These are phyloP conservation scores for Akanthomyces uredinophilus DNA, from an alignment of 2,329 filamentous ascomycete species.

Conservation along the genomic window DNA sequence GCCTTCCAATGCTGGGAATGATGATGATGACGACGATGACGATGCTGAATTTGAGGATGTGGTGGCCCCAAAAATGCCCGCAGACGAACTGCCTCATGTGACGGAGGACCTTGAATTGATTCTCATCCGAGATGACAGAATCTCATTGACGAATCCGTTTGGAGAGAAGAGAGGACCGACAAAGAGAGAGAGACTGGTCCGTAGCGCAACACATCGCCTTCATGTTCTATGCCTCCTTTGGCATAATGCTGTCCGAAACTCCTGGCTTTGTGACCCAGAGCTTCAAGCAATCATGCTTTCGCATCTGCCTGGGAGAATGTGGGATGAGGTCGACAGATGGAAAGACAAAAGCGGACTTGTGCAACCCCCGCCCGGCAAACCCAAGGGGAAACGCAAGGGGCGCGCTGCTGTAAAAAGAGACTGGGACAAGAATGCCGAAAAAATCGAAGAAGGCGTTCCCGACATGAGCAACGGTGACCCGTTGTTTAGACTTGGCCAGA, in stretches of 20 bases:
- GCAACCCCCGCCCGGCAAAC: slow-evolving; percentile 20
- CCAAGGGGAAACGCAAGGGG: slow-evolving; percentile 6
- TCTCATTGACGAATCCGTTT: slow-evolving; percentile 56
- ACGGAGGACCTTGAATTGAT: slow-evolving; percentile 71
- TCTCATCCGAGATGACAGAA: slow-evolving; percentile 52
- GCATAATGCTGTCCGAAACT: slow-evolving; percentile 82
- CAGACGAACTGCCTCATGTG: slow-evolving; percentile 37
- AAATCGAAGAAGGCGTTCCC: slow-evolving; percentile 62
- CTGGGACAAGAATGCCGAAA: slow-evolving; percentile 66
- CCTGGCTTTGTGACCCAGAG: slow-evolving; percentile 73
- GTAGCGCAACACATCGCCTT: slow-evolving; percentile 75
- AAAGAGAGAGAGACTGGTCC: slow-evolving; percentile 75
- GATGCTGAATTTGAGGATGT: slow-evolving; percentile 60
- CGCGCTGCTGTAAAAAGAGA: slow-evolving; percentile 46
- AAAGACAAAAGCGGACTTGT: slow-evolving; percentile 59
- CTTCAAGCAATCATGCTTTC: slow-evolving; percentile 71
- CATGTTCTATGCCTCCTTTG: slow-evolving; percentile 85
- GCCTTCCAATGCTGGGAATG: slow-evolving; percentile 29
- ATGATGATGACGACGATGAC: slow-evolving; percentile 46
- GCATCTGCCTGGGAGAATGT: slow-evolving; percentile 63
- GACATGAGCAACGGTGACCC: slow-evolving; percentile 83
- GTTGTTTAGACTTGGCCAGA: slow-evolving; percentile 67
- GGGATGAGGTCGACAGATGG: slow-evolving; percentile 70
- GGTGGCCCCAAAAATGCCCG: slow-evolving; percentile 26
- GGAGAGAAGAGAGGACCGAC: slow-evolving; percentile 76